Conservation (phyloP, 148 eudicot species). For the Tetragonia tetragonoides region DNA sequence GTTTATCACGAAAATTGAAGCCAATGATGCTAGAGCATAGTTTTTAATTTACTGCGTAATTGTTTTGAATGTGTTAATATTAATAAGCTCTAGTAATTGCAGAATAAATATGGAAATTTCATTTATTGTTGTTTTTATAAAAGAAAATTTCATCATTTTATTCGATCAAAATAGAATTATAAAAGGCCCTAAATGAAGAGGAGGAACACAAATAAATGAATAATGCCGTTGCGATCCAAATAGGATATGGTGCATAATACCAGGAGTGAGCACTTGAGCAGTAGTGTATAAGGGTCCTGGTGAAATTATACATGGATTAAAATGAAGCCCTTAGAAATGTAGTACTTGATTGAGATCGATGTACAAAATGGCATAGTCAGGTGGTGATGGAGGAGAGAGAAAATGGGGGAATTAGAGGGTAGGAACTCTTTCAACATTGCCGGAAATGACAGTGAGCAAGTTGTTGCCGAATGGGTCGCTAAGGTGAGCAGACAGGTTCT, state of each 20-base stretch:
- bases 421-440: conserved; percentile 76
- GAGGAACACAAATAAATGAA: too few relatives aligned
- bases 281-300: not conserved
- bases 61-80: too few relatives aligned
- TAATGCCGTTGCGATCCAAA: too few relatives aligned
- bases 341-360: conserved; percentile 1
- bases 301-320: conserved; percentile 14
- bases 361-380: conserved; percentile 17
- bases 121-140: too few relatives aligned
- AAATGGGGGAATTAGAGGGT: conserved; percentile 49
- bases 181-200: too few relatives aligned
- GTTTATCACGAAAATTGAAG: too few relatives aligned
- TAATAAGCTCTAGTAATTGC: too few relatives aligned
- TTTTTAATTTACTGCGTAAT: too few relatives aligned
- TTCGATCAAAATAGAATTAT: too few relatives aligned
- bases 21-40: too few relatives aligned
- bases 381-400: not conserved
- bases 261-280: not conserved
- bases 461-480: conserved; percentile 95
- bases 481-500: conserved; percentile 74
- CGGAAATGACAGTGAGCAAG: conserved; percentile 80
- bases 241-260: not conserved
- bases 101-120: too few relatives aligned
- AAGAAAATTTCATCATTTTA: too few relatives aligned
- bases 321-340: conserved; percentile 6